Evolutionary conservation across 73 alveolate species (phyloP).

Genomic region (Tetrahymena elliotti): DNA sequence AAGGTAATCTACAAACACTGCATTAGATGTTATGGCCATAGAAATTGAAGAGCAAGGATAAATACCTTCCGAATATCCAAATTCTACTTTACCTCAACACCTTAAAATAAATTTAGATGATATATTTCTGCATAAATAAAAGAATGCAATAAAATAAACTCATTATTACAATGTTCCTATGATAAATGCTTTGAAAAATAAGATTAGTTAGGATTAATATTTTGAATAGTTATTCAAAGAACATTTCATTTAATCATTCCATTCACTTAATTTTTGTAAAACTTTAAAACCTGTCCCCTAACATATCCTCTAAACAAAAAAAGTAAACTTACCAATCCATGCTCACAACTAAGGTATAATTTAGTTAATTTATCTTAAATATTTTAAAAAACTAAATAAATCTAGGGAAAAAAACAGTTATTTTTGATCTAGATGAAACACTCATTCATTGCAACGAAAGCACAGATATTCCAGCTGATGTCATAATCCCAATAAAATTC

Average conservation of each 20-base stretch:
- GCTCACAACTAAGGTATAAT: neutral
- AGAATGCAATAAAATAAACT: neutral
- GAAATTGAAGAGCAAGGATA: neutral
- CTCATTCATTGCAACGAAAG: slow-evolving; percentile 37
- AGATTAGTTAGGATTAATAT: neutral
- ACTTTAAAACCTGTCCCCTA: neutral
- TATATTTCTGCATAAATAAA: neutral
- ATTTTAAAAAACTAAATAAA: neutral
- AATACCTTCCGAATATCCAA: neutral
- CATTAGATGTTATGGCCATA: neutral
- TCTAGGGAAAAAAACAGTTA: slow-evolving; percentile 11
- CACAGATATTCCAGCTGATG: slow-evolving; percentile 31
- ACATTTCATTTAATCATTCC: neutral
- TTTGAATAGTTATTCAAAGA: neutral
- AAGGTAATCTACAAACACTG: neutral
- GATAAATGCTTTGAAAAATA: neutral
- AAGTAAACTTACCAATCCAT: neutral
- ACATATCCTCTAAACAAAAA: neutral
- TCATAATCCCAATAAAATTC: slow-evolving; percentile 26
- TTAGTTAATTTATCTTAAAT: neutral
- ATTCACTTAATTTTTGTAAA: neutral
- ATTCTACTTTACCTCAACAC: neutral
- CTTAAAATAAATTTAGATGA: neutral
- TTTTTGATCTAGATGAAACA: slow-evolving; percentile 42
- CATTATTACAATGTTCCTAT: neutral